A percentile compares a stretch with the other conserved stretches of the same genome.
Conservation (phyloP, 225 moss, liverwort and hornwort genomes). For the Sphagnum tenellum region DNA sequence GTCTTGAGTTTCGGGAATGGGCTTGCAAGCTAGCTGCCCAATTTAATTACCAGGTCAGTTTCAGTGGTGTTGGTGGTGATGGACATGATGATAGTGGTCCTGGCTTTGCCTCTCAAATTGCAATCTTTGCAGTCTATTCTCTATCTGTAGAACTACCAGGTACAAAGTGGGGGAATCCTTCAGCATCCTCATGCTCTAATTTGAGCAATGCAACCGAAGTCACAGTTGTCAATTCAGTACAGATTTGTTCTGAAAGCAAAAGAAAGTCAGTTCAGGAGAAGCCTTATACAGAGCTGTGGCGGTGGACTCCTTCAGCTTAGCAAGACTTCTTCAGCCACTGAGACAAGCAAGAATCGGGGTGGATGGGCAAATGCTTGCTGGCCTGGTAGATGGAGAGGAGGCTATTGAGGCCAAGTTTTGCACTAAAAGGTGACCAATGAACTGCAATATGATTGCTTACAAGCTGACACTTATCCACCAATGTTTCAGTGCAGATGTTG, state of each 20-base stretch:
- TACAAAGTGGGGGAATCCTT: slow-evolving; percentile 6
- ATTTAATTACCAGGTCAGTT: slow-evolving; percentile 52
- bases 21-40: slow-evolving; percentile 45
- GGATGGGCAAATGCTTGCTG: too few relatives aligned
- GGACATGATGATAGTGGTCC: slow-evolving; percentile 73
- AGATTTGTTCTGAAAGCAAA: slow-evolving; percentile 4
- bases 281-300: slow-evolving; percentile 35
- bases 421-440: too few relatives aligned
- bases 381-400: too few relatives aligned
- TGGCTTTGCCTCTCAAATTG: slow-evolving; percentile 95
- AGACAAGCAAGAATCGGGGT: too few relatives aligned
- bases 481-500: too few relatives aligned
- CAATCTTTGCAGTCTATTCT: slow-evolving; percentile 44
- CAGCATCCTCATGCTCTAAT: not conserved
- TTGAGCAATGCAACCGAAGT: not conserved
- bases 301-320: slow-evolving; percentile 14
- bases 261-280: slow-evolving; percentile 3
- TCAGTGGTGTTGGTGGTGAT: slow-evolving; percentile 84
- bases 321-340: too few relatives aligned
- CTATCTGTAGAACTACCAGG: slow-evolving; percentile 6
- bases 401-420: too few relatives aligned
- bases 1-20: slow-evolving; percentile 84
- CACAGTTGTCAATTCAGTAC: not conserved
- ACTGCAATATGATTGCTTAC: too few relatives aligned
- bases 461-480: too few relatives aligned